Percentiles rank a stretch among this genome's conserved stretches.
phyloP scores from a whole-genome alignment of 2,329 filamentous ascomycete genomes.

The Talaromyces amestolkiae region DNA sequence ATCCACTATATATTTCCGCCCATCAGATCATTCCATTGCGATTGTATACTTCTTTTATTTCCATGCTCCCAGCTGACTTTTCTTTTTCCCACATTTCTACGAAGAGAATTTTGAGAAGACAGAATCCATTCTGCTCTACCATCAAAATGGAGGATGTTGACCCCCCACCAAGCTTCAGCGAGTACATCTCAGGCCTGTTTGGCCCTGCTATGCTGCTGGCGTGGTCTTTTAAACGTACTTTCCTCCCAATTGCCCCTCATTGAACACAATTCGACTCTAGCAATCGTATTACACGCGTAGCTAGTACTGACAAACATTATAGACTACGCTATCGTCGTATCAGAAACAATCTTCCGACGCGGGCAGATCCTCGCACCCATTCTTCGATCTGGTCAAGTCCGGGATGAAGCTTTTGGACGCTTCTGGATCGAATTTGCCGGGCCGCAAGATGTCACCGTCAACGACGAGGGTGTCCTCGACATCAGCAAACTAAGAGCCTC shows the following conservation, averaged over 20 bases:
- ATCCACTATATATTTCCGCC: slow-evolving; percentile 1
- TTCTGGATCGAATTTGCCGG: slow-evolving; percentile 41
- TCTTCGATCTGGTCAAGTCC: slow-evolving; percentile 30
- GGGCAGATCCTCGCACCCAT: slow-evolving; percentile 38
- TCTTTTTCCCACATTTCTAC: not conserved
- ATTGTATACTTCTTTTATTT: not conserved
- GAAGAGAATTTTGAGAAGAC: not conserved
- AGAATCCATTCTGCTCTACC: not conserved
- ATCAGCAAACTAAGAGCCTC: slow-evolving; percentile 29
- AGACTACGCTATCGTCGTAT: slow-evolving; percentile 35
- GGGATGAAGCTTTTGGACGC: slow-evolving; percentile 41
- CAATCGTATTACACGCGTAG: not conserved
- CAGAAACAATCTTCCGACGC: slow-evolving; percentile 33
- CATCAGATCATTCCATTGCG: not conserved
- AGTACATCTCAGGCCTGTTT: slow-evolving; percentile 18
- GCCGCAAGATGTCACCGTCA: not conserved
- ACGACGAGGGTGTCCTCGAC: slow-evolving; percentile 7
- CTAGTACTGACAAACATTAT: not conserved
- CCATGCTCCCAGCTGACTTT: not conserved
- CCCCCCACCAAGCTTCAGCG: slow-evolving; percentile 3
- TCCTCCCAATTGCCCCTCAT: not conserved
- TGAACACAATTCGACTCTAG: not conserved
- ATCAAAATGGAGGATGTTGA: slow-evolving; percentile 3
- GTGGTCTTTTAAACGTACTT: slow-evolving; percentile 19
- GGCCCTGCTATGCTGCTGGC: slow-evolving; percentile 18